Evolutionary conservation across 164 flowering plant species (phyloP).

Genomic region (Vitis cinerea): DNA sequence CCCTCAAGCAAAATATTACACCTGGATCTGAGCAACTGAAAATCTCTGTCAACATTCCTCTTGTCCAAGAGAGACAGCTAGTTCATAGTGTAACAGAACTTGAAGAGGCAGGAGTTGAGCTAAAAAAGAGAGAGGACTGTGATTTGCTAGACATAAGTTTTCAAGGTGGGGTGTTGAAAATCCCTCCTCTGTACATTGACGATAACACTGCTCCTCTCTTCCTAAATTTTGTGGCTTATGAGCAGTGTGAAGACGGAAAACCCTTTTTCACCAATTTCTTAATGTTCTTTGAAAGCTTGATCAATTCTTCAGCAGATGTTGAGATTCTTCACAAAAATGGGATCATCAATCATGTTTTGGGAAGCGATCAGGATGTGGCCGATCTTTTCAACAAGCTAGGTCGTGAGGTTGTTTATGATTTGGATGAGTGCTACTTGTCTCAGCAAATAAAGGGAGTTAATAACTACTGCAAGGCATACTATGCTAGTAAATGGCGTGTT

Average conservation of each 20-base stretch:
- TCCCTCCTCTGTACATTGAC: conserved; percentile 27
- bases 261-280: conserved; percentile 29
- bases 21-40: background rate
- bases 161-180: conserved; percentile 16
- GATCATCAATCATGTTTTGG: conserved; percentile 27
- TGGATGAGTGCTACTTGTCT: conserved; percentile 16
- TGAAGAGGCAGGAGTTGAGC: conserved; percentile 23
- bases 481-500: conserved; percentile 8
- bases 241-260: conserved; percentile 21
- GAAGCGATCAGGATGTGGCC: conserved; percentile 28
- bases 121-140: conserved; percentile 5
- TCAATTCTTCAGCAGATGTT: conserved; percentile 27
- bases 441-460: conserved; percentile 14
- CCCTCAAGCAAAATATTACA: conserved; percentile 4
- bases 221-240: conserved; percentile 33
- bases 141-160: conserved; percentile 26
- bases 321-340: conserved; percentile 24
- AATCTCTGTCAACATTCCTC: background rate
- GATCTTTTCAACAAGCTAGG: conserved; percentile 24
- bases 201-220: conserved; percentile 27
- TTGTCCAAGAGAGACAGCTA: conserved; percentile 16
- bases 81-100: conserved; percentile 23
- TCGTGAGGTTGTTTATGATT: conserved; percentile 20
- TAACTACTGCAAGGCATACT: conserved; percentile 2
- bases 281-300: conserved; percentile 26